Conservation (phyloP, 2,329 filamentous ascomycete genomes). For the Botrytis galanthina region DNA sequence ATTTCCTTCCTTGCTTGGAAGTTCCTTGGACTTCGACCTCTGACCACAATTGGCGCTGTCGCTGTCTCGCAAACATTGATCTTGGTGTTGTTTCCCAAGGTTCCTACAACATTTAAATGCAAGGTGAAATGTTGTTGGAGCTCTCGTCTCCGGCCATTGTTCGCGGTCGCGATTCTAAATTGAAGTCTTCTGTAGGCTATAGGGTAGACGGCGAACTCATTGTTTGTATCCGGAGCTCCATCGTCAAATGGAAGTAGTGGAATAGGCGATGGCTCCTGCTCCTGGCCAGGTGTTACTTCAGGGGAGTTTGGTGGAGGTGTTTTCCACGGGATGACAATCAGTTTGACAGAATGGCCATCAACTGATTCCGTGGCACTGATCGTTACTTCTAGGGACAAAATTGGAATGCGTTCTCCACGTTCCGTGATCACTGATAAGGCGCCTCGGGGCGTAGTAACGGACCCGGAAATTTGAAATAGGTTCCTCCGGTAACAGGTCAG, state of each 20-base stretch:
- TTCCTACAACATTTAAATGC: conserved; percentile 80
- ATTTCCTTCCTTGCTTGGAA: conserved; percentile 94
- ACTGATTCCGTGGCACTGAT: conserved; percentile 94
- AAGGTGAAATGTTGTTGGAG: conserved; percentile 95
- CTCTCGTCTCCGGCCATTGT: conserved; percentile 92
- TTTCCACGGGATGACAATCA: conserved; percentile 98
- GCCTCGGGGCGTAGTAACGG: conserved; percentile 74
- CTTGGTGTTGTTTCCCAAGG: conserved; percentile 78
- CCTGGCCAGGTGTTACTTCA: conserved; percentile 61
- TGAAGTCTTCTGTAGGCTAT: conserved; percentile 93
- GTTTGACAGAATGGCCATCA: conserved; percentile 84
- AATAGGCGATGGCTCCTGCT: conserved; percentile 84
- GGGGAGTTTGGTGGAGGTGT: conserved; percentile 78
- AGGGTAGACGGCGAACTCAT: conserved; percentile 83
- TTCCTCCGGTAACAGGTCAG: conserved; percentile 95
- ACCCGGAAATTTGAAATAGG: conserved; percentile 92
- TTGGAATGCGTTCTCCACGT: conserved; percentile 77
- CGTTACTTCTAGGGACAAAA: conserved; percentile 78
- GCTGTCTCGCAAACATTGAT: conserved; percentile 78
- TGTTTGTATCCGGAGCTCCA: conserved; percentile 36
- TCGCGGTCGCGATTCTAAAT: conserved; percentile 91
- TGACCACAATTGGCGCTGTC: conserved; percentile 89
- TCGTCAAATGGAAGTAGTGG: conserved; percentile 68
- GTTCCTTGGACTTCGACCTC: conserved; percentile 88
- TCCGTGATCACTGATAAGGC: conserved; percentile 80